A percentile compares a stretch with the other conserved stretches of the same genome.
These are phyloP conservation scores for Tubosaeta sp. DNA, from an alignment of 768 basidiomycete genomes.

Conservation along the genomic window DNA sequence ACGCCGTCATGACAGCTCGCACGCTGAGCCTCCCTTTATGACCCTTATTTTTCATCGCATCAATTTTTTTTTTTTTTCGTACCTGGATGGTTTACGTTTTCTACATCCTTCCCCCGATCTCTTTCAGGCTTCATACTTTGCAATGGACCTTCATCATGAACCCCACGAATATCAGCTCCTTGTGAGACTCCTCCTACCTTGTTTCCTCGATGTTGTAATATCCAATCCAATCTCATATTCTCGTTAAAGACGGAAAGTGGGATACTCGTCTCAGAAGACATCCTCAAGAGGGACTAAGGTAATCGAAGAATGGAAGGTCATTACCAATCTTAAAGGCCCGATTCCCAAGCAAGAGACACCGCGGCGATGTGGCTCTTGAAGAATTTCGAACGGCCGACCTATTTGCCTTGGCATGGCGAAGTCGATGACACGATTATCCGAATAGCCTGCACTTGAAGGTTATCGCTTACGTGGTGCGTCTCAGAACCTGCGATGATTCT, in stretches of 20 bases:
- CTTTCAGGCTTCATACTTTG: slow-evolving; percentile 12
- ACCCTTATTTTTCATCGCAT: slow-evolving; percentile 1
- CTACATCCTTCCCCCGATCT: background rate
- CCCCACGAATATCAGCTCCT: slow-evolving; percentile 10
- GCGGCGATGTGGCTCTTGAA: slow-evolving; percentile 19
- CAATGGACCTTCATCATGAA: slow-evolving; percentile 18
- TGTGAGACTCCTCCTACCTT: slow-evolving; percentile 4
- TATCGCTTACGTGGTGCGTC: slow-evolving; percentile 26
- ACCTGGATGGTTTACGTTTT: slow-evolving; percentile 11
- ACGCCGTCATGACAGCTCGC: slow-evolving; percentile 12
- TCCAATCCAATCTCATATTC: slow-evolving; percentile 9
- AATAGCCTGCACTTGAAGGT: slow-evolving; percentile 5
- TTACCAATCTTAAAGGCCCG: slow-evolving; percentile 15
- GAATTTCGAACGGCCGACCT: slow-evolving; percentile 8
- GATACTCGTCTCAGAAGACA: slow-evolving; percentile 13
- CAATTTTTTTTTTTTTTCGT: slow-evolving; percentile 5
- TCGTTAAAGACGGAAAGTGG: slow-evolving; percentile 7
- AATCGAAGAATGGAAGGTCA: slow-evolving; percentile 16
- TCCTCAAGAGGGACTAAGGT: slow-evolving; percentile 10
- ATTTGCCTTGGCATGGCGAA: slow-evolving; percentile 11
- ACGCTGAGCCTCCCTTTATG: slow-evolving; percentile 1
- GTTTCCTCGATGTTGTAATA: slow-evolving; percentile 17
- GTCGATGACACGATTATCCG: slow-evolving; percentile 15
- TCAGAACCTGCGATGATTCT: slow-evolving; percentile 8
- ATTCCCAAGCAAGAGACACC: slow-evolving; percentile 22